Evolutionary conservation across 1,284 basidiomycete species (phyloP).

Genomic region (Thelephora terrestris): DNA sequence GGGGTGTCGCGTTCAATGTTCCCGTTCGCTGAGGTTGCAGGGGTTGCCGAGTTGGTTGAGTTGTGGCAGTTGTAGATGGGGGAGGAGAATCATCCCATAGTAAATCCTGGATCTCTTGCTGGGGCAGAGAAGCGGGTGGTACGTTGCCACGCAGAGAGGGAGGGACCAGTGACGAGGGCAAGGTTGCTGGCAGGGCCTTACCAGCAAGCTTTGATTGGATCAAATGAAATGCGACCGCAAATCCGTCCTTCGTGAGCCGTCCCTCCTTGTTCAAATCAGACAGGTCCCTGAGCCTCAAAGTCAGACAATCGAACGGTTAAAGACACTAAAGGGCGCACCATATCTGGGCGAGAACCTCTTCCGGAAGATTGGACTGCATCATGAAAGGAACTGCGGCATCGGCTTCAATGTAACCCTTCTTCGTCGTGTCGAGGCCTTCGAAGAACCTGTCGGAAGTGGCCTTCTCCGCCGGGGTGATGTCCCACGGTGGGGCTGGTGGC

Average conservation of each 20-base stretch:
- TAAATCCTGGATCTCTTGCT: conserved; percentile 31
- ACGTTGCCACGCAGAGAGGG: conserved; percentile 56
- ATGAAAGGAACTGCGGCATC: conserved; percentile 95
- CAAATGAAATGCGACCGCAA: conserved; percentile 93
- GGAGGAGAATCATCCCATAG: conserved; percentile 61
- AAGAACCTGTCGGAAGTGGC: conserved; percentile 77
- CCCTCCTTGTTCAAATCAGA: conserved; percentile 89
- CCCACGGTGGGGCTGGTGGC: conserved; percentile 48
- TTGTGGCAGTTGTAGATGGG: conserved; percentile 28
- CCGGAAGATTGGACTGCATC: conserved; percentile 83
- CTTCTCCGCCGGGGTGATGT: conserved; percentile 80
- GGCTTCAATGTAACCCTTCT: conserved; percentile 81
- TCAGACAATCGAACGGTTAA: conserved; percentile 3
- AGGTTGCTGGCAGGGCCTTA: conserved; percentile 63
- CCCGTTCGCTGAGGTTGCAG: conserved; percentile 31
- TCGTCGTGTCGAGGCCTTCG: conserved; percentile 69
- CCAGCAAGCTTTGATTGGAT: conserved; percentile 86
- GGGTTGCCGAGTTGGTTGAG: conserved; percentile 16
- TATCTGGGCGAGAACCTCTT: conserved; percentile 78
- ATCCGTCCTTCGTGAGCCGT: conserved; percentile 82
- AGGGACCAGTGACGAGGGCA: conserved; percentile 75
- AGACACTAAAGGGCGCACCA: conserved; percentile 50
- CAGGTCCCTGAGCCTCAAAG: conserved; percentile 63
- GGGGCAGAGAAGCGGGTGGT: conserved; percentile 20
- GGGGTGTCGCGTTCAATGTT: conserved; percentile 3